Percentiles rank a stretch among this genome's conserved stretches.
Conservation (phyloP, 2,329 filamentous ascomycete species). For the Ophioceras dolichostomum region DNA sequence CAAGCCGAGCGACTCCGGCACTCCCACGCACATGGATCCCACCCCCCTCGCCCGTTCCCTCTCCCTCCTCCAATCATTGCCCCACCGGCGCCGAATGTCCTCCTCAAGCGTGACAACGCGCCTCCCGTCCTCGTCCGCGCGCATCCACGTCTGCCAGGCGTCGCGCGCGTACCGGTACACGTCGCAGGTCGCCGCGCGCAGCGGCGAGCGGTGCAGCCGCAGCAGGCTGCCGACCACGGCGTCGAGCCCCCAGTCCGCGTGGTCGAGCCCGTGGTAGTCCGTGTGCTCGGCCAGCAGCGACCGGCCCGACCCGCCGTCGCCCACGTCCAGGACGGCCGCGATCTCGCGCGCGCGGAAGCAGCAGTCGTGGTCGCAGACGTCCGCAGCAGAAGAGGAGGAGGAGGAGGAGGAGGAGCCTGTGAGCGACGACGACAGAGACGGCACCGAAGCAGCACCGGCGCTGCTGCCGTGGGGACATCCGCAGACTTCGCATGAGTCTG, state of each 20-base stretch:
- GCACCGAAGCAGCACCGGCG: too few relatives aligned
- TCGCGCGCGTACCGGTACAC: neutral
- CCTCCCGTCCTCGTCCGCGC: neutral
- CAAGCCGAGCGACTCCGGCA: too few relatives aligned
- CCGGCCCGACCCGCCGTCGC: neutral
- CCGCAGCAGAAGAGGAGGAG: too few relatives aligned
- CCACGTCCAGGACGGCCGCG: neutral
- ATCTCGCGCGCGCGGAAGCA: too few relatives aligned
- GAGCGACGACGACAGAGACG: too few relatives aligned
- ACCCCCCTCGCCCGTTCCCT: neutral
- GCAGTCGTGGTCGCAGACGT: neutral
- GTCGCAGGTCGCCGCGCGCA: neutral
- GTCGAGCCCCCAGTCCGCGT: slow-evolving; percentile 4
- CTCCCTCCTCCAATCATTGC: neutral
- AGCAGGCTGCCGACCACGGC: slow-evolving; percentile 2
- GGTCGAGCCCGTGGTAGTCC: slow-evolving; percentile 7
- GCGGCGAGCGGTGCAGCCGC: neutral
- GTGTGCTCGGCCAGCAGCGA: slow-evolving; percentile 3
- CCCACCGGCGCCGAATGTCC: neutral
- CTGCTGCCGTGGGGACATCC: slow-evolving; percentile 15
- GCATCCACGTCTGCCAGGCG: neutral
- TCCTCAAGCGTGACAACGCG: slow-evolving; percentile 1
- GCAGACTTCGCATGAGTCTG: slow-evolving; percentile 15
- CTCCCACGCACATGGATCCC: too few relatives aligned
- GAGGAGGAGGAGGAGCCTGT: too few relatives aligned